Conservation (phyloP, 2,329 filamentous ascomycete genomes). For the Coniosporium uncinatum region DNA sequence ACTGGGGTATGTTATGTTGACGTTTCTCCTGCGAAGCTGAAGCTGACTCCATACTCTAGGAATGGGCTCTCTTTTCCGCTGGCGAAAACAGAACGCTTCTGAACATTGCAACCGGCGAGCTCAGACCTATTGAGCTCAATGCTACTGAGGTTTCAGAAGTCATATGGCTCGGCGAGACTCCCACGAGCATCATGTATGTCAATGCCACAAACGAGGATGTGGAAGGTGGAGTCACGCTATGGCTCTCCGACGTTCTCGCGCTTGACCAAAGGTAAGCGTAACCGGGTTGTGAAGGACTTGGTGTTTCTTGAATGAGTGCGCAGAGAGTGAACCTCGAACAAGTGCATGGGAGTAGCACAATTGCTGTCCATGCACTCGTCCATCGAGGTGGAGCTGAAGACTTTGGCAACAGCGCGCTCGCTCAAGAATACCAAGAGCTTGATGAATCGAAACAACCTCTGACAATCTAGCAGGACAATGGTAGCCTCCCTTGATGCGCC, state of each 20-base stretch:
- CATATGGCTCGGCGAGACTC: slow-evolving; percentile 21
- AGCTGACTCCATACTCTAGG: slow-evolving; percentile 4
- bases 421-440: too few species aligned
- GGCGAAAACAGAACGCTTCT: slow-evolving; percentile 16
- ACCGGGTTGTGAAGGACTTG: background rate
- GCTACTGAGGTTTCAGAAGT: slow-evolving; percentile 13
- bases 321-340: too few species aligned
- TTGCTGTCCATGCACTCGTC: too few species aligned
- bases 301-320: slow-evolving; percentile 7
- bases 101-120: slow-evolving; percentile 12
- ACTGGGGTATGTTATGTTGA: slow-evolving; percentile 7
- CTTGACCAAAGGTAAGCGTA: slow-evolving; percentile 13
- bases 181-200: slow-evolving; percentile 19
- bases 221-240: slow-evolving; percentile 25
- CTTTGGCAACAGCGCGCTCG: too few species aligned
- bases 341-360: too few species aligned
- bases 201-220: slow-evolving; percentile 14
- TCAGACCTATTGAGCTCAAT: slow-evolving; percentile 12
- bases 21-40: background rate
- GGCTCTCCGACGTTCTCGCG: slow-evolving; percentile 23
- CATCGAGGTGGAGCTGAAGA: too few species aligned
- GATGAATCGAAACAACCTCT: background rate
- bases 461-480: slow-evolving; percentile 6
- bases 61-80: slow-evolving; percentile 19
- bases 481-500: slow-evolving; percentile 22